These are phyloP conservation scores for Tirmania nivea DNA, from an alignment of 495 filamentous ascomycete species.

Conservation along the genomic window DNA sequence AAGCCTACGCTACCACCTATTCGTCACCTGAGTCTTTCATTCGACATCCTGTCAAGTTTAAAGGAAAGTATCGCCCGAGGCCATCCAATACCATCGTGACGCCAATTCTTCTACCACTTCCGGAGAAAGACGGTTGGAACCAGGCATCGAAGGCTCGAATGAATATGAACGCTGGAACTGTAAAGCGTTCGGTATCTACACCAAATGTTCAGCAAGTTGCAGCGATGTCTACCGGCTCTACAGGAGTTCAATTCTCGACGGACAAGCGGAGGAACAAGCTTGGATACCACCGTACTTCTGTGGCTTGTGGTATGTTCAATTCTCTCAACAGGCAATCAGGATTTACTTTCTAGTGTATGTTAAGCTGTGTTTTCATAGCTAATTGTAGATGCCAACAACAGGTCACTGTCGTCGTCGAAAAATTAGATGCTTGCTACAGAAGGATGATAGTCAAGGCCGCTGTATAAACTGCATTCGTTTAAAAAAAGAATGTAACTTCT, in stretches of 20 bases:
- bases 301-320: conserved; percentile 74
- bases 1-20: background rate
- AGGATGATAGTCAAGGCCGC: conserved; percentile 56
- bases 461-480: conserved; percentile 92
- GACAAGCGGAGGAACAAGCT: conserved; percentile 93
- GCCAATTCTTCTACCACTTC: background rate
- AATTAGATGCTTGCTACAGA: conserved; percentile 71
- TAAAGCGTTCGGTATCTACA: conserved; percentile 19
- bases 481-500: conserved; percentile 91
- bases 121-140: background rate
- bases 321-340: background rate
- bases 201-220: conserved; percentile 18
- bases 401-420: conserved; percentile 89
- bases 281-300: conserved; percentile 89
- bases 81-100: background rate
- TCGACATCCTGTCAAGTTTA: background rate
- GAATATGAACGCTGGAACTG: conserved; percentile 10
- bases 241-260: conserved; percentile 21
- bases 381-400: conserved; percentile 17
- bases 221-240: conserved; percentile 5
- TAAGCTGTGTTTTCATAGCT: too few species aligned
- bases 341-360: background rate
- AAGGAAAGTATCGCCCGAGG: too few species aligned
- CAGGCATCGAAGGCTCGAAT: background rate
- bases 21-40: background rate